These are phyloP conservation scores for Annona squamosa DNA, from an alignment of 164 flowering plant genomes.

Conservation along the genomic window DNA sequence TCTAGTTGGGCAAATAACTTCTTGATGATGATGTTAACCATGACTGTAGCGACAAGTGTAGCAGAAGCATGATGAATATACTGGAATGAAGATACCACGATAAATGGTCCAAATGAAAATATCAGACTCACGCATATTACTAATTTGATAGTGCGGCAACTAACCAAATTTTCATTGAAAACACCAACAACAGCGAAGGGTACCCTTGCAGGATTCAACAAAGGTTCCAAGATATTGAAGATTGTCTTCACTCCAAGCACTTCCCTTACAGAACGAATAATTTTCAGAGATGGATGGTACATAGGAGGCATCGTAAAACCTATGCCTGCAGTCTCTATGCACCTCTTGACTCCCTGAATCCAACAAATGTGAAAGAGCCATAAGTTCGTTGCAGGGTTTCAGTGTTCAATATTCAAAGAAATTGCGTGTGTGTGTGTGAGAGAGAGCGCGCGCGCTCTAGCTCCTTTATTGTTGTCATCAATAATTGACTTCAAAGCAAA, in stretches of 20 bases:
- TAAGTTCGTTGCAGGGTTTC: not conserved
- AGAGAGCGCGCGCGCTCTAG: not conserved
- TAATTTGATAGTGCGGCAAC: slow-evolving; percentile 9
- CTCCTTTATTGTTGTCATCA: too few species aligned
- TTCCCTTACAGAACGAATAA: slow-evolving; percentile 81
- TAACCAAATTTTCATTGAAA: slow-evolving; percentile 60
- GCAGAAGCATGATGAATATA: too few species aligned
- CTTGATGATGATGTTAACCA: too few species aligned
- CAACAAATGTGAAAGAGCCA: slow-evolving; percentile 13
- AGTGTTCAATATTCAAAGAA: not conserved
- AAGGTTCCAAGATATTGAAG: slow-evolving; percentile 85
- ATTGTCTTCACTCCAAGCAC: slow-evolving; percentile 86
- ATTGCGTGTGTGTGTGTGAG: not conserved
- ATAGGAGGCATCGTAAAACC: slow-evolving; percentile 94
- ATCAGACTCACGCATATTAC: not conserved
- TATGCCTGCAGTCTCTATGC: slow-evolving; percentile 76
- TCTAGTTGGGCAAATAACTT: too few species aligned
- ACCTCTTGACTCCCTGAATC: slow-evolving; percentile 52
- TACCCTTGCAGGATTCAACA: slow-evolving; percentile 84
- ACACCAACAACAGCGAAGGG: slow-evolving; percentile 94
- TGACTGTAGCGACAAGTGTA: too few species aligned
- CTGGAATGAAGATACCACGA: too few species aligned
- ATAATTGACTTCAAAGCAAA: too few species aligned
- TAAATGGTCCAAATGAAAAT: too few species aligned
- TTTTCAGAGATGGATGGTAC: slow-evolving; percentile 94